phyloP scores from a whole-genome alignment of 495 filamentous ascomycete species.

The Aspergillus panamensis region DNA sequence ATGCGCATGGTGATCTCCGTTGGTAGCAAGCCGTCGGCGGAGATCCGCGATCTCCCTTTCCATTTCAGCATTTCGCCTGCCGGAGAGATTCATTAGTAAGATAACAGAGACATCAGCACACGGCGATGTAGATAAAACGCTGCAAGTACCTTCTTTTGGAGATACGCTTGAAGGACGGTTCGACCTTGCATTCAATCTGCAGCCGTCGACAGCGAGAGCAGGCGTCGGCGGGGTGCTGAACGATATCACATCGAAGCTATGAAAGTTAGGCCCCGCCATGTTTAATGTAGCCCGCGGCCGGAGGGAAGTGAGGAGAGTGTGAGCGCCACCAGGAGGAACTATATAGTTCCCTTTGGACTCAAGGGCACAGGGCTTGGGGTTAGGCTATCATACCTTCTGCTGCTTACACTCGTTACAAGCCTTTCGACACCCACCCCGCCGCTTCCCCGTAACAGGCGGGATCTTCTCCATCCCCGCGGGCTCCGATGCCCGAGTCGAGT shows the following conservation, averaged over 20 bases:
- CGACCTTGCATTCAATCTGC: slow-evolving; percentile 48
- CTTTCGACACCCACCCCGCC: slow-evolving; percentile 46
- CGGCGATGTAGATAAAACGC: neutral
- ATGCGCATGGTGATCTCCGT: slow-evolving; percentile 28
- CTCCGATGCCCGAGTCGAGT: slow-evolving; percentile 35
- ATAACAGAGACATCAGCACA: neutral
- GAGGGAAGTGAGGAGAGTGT: neutral
- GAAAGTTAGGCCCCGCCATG: neutral
- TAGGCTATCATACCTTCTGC: slow-evolving; percentile 39
- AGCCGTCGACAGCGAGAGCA: slow-evolving; percentile 48
- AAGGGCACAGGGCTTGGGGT: neutral
- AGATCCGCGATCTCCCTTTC: slow-evolving; percentile 49
- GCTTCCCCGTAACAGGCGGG: slow-evolving; percentile 44
- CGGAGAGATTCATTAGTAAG: slow-evolving; percentile 12
- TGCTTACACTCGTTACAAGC: slow-evolving; percentile 52
- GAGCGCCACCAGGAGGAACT: neutral
- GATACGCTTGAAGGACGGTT: slow-evolving; percentile 47
- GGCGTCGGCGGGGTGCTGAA: slow-evolving; percentile 42
- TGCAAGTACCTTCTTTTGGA: slow-evolving; percentile 44
- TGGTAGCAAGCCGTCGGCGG: slow-evolving; percentile 39
- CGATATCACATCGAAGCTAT: slow-evolving; percentile 49
- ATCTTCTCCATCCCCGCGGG: slow-evolving; percentile 42
- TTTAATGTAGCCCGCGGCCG: slow-evolving; percentile 10
- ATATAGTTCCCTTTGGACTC: slow-evolving; percentile 5
- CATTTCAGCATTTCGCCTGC: slow-evolving; percentile 50